Evolutionary conservation across 768 basidiomycete genomes (phyloP).

Genomic region (Xerocomellus dryophilus): DNA sequence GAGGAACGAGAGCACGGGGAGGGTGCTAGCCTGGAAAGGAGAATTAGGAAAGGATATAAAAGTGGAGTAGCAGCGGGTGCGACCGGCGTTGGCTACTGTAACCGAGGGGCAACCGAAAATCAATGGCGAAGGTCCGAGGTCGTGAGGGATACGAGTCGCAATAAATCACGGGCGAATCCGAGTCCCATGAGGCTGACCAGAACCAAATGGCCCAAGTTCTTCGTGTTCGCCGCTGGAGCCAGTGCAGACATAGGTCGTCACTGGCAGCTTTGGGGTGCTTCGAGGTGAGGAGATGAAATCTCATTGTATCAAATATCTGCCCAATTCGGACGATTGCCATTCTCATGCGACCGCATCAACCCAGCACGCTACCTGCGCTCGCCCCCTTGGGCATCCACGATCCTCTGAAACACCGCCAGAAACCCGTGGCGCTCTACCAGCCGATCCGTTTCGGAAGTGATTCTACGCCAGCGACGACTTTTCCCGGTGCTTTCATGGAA

Average conservation of each 20-base stretch:
- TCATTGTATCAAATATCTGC: background rate
- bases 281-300: background rate
- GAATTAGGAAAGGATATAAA: constrained; percentile 2
- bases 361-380: background rate
- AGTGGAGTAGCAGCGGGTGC: background rate
- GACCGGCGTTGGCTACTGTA: background rate
- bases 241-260: background rate
- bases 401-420: constrained; percentile 1
- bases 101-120: constrained; percentile 15
- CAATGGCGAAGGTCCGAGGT: background rate
- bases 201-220: background rate
- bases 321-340: background rate
- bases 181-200: constrained; percentile 22
- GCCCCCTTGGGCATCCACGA: background rate
- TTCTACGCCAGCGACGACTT: background rate
- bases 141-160: background rate
- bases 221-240: constrained; percentile 3
- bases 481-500: background rate
- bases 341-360: background rate
- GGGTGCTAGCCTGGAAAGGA: background rate
- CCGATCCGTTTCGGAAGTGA: constrained; percentile 3
- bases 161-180: constrained; percentile 13
- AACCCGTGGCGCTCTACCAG: no score
- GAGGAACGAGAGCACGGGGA: background rate
- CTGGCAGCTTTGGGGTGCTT: background rate